These are phyloP conservation scores for Senecio squalidus DNA, from an alignment of 140 eudicot species.

Conservation along the genomic window DNA sequence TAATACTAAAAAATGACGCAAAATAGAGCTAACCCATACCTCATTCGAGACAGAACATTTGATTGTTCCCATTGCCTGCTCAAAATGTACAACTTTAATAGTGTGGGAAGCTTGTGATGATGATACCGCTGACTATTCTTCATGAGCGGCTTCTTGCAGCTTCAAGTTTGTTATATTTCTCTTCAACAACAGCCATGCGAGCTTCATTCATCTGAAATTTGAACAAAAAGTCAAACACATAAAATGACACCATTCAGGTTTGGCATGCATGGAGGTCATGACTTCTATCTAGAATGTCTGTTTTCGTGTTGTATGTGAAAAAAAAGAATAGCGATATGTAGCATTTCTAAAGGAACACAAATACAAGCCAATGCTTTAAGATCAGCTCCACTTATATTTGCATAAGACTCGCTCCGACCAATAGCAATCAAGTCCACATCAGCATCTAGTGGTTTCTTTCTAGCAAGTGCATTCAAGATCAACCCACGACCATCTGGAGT, in stretches of 20 bases:
- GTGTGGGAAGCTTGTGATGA: background rate
- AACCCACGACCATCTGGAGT: constrained; percentile 47
- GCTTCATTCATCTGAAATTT: constrained; percentile 28
- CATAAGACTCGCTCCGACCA: constrained; percentile 25
- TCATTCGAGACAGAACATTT: constrained; percentile 18
- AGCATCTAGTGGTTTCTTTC: constrained; percentile 40
- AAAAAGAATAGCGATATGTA: background rate
- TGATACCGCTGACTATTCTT: background rate
- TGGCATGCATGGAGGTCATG: too few species aligned
- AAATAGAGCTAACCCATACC: constrained; percentile 30
- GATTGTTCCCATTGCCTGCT: background rate
- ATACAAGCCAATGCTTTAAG: constrained; percentile 42
- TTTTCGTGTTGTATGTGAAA: too few species aligned
- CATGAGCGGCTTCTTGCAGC: constrained; percentile 32
- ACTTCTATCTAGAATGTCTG: background rate
- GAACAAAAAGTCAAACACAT: background rate
- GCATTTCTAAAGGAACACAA: background rate
- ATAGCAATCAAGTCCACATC: constrained; percentile 14
- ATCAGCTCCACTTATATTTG: constrained; percentile 62
- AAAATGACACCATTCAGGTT: background rate
- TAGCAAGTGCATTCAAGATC: constrained; percentile 45
- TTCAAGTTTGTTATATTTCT: constrained; percentile 11
- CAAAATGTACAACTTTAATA: background rate
- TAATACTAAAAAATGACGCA: background rate
- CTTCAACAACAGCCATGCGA: background rate